phyloP scores from a whole-genome alignment of 176 grass and related monocot species.

The Carex parvula region DNA sequence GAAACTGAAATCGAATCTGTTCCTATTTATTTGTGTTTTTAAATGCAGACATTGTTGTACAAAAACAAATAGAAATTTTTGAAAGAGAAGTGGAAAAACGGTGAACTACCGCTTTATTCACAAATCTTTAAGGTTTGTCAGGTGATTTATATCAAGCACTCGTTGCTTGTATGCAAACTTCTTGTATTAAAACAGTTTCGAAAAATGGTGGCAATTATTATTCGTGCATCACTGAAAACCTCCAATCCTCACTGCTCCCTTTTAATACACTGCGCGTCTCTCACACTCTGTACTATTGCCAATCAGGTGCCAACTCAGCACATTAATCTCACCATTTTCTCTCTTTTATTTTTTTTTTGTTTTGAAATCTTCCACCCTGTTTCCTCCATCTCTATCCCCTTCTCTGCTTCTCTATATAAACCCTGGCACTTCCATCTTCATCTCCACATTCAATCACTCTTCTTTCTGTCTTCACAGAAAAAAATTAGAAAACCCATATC shows the following conservation, averaged over 20 bases:
- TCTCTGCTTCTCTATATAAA: conserved; percentile 57
- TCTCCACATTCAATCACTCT: conserved; percentile 17
- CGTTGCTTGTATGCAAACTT: neutral
- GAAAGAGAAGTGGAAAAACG: neutral
- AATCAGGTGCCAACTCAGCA: conserved; percentile 56
- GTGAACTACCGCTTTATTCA: neutral
- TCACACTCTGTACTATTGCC: conserved; percentile 12
- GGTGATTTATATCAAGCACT: neutral
- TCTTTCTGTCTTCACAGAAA: neutral
- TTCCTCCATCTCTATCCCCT: neutral
- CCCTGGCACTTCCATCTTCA: conserved; percentile 8
- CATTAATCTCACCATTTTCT: conserved; percentile 17
- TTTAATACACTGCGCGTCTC: conserved; percentile 32
- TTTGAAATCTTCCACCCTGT: conserved; percentile 14
- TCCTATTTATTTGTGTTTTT: neutral
- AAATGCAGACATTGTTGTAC: neutral
- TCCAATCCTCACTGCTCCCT: conserved; percentile 2
- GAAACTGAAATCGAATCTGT: neutral
- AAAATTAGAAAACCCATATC: neutral
- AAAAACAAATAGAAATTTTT: neutral
- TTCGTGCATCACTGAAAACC: neutral
- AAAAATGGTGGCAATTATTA: neutral
- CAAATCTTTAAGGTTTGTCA: neutral
- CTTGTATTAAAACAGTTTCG: neutral
- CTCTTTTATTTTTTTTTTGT: neutral